Percentiles rank a stretch among this genome's conserved stretches.
Conservation (phyloP, 2,329 filamentous ascomycete genomes). For the Metarhizium guizhouense region DNA sequence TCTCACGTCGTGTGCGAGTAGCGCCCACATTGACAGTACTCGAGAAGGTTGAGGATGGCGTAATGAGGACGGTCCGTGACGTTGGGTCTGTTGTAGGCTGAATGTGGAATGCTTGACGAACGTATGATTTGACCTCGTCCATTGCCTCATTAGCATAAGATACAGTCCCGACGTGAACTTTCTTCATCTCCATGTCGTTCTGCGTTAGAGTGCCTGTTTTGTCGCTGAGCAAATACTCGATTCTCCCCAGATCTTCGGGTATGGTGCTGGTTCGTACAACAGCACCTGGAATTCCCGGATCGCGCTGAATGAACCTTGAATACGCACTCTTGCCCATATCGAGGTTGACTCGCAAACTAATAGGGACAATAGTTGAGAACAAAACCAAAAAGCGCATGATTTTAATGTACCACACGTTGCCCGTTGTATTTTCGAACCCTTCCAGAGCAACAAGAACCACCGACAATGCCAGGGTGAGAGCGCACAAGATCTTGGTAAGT, state of each 20-base stretch:
- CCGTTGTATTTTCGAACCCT: constrained; percentile 61
- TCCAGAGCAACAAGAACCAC: constrained; percentile 82
- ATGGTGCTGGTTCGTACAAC: constrained; percentile 96
- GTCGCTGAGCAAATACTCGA: constrained; percentile 93
- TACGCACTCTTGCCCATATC: constrained; percentile 97
- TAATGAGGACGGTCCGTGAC: constrained; percentile 50
- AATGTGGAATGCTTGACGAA: constrained; percentile 71
- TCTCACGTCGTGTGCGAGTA: constrained; percentile 83
- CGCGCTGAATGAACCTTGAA: constrained; percentile 88
- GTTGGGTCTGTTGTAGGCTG: constrained; percentile 35
- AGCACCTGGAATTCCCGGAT: constrained; percentile 81
- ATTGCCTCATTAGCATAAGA: constrained; percentile 98
- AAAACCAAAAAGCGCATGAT: constrained; percentile 97
- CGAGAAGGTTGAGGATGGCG: constrained; percentile 63
- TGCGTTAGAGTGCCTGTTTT: constrained; percentile 98
- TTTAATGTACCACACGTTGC: constrained; percentile 81
- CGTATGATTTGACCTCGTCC: constrained; percentile 87
- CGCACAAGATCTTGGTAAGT: constrained; percentile 89
- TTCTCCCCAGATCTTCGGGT: constrained; percentile 87
- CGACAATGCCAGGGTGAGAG: constrained; percentile 77
- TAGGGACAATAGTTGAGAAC: constrained; percentile 98
- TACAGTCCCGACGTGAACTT: constrained; percentile 95
- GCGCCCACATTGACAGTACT: constrained; percentile 52
- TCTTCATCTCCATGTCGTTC: constrained; percentile 98
- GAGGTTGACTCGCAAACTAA: constrained; percentile 90